Conservation (phyloP, 495 filamentous ascomycete genomes). For the Neurospora sp. region DNA sequence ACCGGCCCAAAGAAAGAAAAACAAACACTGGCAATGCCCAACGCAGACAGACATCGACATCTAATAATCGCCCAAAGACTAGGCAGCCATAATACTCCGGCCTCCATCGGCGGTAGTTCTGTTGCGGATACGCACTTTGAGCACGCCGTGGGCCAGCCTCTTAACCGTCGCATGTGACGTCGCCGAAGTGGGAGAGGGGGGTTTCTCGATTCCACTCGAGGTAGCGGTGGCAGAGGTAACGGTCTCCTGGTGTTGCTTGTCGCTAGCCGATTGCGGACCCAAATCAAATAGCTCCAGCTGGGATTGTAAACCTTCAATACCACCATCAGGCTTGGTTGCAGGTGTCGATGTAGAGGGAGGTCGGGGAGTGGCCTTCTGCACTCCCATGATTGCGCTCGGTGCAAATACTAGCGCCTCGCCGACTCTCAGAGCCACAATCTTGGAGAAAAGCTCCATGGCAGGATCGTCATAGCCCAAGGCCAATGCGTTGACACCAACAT, state of each 20-base stretch:
- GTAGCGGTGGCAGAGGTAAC: not conserved
- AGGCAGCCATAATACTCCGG: conserved; percentile 38
- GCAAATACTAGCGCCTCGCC: conserved; percentile 61
- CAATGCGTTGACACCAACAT: conserved; percentile 1
- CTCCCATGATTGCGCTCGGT: conserved; percentile 45
- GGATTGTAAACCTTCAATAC: not conserved
- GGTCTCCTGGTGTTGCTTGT: not conserved
- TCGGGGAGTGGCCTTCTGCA: conserved; percentile 11
- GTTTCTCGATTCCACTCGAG: not conserved
- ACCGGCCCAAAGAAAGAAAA: not conserved
- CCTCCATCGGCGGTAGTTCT: conserved; percentile 50
- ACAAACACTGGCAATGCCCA: not conserved
- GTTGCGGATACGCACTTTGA: conserved; percentile 44
- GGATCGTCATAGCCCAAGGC: conserved; percentile 16
- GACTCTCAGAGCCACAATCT: conserved; percentile 47
- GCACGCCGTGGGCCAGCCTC: conserved; percentile 35
- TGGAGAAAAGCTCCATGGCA: conserved; percentile 36
- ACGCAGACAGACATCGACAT: not conserved
- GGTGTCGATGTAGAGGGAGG: not conserved
- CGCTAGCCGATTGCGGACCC: not conserved
- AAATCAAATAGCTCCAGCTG: not conserved
- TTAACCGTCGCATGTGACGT: conserved; percentile 8
- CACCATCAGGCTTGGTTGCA: not conserved
- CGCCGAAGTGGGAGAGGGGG: not conserved
- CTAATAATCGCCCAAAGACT: conserved; percentile 4